Evolutionary conservation across 176 grass and related monocot species (phyloP).

Genomic region (Panicum miliaceum): DNA sequence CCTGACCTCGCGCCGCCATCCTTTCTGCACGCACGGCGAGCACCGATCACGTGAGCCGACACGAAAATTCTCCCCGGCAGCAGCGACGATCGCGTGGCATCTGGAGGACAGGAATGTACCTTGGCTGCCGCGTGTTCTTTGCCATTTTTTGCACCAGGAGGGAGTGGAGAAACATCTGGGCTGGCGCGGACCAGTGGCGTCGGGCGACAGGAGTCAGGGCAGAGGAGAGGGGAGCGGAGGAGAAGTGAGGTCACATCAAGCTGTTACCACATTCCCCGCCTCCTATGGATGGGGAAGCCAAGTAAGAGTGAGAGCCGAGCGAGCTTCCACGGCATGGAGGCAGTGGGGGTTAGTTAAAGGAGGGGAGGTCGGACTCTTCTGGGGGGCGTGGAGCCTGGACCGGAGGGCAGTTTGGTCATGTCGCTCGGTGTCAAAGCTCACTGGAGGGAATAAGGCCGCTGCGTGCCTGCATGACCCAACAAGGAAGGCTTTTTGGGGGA

Average conservation of each 20-base stretch:
- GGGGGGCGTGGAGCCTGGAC: background rate
- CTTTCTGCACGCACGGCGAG: constrained; percentile 31
- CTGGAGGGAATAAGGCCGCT: constrained; percentile 49
- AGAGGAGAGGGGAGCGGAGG: background rate
- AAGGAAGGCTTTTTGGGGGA: constrained; percentile 42
- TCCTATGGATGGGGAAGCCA: background rate
- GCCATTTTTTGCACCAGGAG: constrained; percentile 63
- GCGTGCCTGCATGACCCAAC: constrained; percentile 46
- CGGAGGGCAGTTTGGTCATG: constrained; percentile 50
- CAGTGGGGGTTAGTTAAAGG: constrained; percentile 33
- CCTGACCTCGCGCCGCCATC: constrained; percentile 35
- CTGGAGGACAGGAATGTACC: constrained; percentile 32
- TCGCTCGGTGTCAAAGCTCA: constrained; percentile 16
- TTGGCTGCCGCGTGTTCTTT: constrained; percentile 56
- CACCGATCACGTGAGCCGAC: constrained; percentile 19
- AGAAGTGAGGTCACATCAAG: constrained; percentile 43
- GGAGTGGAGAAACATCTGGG: constrained; percentile 60
- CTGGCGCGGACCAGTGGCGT: constrained; percentile 10
- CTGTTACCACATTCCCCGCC: constrained; percentile 20
- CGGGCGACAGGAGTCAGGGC: background rate
- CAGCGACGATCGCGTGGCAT: background rate
- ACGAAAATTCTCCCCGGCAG: background rate
- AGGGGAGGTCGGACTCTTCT: background rate
- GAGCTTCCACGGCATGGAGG: constrained; percentile 39
- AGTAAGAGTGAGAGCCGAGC: background rate